Base-by-base conservation (phyloP, 257 asterid species). In the Phtheirospermum japonicum region DNA sequence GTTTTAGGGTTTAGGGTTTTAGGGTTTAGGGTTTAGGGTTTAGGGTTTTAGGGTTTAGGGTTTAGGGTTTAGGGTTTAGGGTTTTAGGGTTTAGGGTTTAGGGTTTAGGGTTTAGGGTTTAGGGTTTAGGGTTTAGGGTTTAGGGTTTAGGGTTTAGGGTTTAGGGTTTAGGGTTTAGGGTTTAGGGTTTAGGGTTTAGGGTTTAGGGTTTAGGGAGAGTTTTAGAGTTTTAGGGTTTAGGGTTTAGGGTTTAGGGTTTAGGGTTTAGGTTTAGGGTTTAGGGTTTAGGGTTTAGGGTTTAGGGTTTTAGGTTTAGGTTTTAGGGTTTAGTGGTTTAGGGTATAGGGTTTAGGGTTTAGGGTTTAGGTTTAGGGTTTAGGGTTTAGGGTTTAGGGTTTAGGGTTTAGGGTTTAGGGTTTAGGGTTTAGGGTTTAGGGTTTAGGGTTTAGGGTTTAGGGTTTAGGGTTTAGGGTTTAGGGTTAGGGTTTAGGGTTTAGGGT, bases 21-120 rank as follows among this genome's bases (percentile, higher is more conserved):
- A 42, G 49, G 49, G 16, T 42, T 42, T 42, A 42, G 49, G 49
- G 16, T 42, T 42, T 42, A 42, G 49, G 49, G 49, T 42, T 42
- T 42, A 42, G 49, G 49, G 49, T 42, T 42, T 42, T 42, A 42
- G 49, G 49, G 49, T 42, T 42, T 42, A 42, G 49, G 49, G 49
- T 42, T 42, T 42, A 42, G 49, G 49, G 49, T 42, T 42, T 42
- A 42, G 49, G 49, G 49, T 42, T 42, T 42, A 42, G 49, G 49
- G 16, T n/a, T 42, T 42, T 42, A 42, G 49, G 49, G 49, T 8
- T 42, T 42, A 42, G 49, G 49, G 49, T 8, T 42, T 42, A 42
- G 49, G 12, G 49, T 42, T 42, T 42, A 42, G 49, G 49, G 49
- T 42, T 9, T 42, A 42, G 49, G 49, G 49, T 42, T 42, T 42